phyloP scores from a whole-genome alignment of 805 yeast genomes.

The Candida parachauliodes region DNA sequence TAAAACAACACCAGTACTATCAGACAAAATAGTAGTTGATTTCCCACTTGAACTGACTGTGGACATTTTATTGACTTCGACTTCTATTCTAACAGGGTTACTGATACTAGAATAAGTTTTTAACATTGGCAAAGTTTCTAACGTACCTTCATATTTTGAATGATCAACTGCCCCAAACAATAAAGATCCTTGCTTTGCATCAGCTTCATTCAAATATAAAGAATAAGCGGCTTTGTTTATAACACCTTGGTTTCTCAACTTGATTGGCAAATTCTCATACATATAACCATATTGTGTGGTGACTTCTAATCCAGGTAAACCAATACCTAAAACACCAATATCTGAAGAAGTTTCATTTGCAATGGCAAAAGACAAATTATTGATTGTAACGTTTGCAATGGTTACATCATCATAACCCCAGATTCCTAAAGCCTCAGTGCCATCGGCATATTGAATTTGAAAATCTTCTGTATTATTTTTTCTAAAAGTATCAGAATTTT shows the following conservation, averaged over 20 bases:
- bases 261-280: constrained; percentile 39
- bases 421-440: constrained; percentile 44
- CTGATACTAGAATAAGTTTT: constrained; percentile 8
- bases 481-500: constrained; percentile 34
- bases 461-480: constrained; percentile 41
- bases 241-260: constrained; percentile 28
- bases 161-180: constrained; percentile 44
- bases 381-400: constrained; percentile 47
- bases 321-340: constrained; percentile 73
- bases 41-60: constrained; percentile 19
- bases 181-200: constrained; percentile 27
- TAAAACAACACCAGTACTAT: constrained; percentile 22
- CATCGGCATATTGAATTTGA: constrained; percentile 46
- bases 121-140: constrained; percentile 30
- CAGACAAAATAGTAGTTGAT: constrained; percentile 15
- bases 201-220: constrained; percentile 28
- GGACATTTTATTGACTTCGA: constrained; percentile 38
- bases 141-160: constrained; percentile 34
- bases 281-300: constrained; percentile 35
- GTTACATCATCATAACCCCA: constrained; percentile 64
- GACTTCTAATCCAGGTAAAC: constrained; percentile 64
- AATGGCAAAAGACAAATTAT: constrained; percentile 65
- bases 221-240: constrained; percentile 34
- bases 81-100: constrained; percentile 44
- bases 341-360: constrained; percentile 63